Evolutionary conservation across 495 filamentous ascomycete species (phyloP).

Genomic region (Penicillium coffeae): DNA sequence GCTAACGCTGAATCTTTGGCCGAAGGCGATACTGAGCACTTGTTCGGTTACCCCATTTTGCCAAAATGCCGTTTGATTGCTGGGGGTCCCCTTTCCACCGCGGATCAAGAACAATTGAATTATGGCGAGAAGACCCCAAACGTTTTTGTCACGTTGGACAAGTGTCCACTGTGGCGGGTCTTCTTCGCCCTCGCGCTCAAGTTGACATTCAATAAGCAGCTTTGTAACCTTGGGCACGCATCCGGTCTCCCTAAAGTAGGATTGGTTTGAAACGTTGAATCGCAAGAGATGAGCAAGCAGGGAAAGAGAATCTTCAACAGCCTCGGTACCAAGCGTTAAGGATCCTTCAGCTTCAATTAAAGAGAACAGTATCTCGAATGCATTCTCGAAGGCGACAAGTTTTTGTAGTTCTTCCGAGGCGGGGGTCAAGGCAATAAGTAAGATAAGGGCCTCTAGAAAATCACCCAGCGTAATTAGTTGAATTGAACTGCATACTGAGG

Average conservation of each 20-base stretch:
- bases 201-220: constrained; percentile 62
- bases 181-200: constrained; percentile 52
- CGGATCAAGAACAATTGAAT: constrained; percentile 78
- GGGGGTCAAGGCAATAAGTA: constrained; percentile 66
- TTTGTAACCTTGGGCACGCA: constrained; percentile 70
- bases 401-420: constrained; percentile 84
- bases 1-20: constrained; percentile 63
- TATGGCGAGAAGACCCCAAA: constrained; percentile 84
- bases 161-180: constrained; percentile 68
- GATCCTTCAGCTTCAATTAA: constrained; percentile 81
- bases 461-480: constrained; percentile 10
- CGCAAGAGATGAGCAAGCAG: constrained; percentile 87
- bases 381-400: constrained; percentile 89
- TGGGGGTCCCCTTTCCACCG: constrained; percentile 72
- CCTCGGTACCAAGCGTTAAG: constrained; percentile 78
- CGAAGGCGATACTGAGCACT: constrained; percentile 80
- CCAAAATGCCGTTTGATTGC: constrained; percentile 84
- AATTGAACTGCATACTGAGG: not conserved
- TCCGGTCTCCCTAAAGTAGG: constrained; percentile 87
- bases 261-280: constrained; percentile 88
- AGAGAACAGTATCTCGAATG: constrained; percentile 79
- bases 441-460: constrained; percentile 56
- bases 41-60: constrained; percentile 76
- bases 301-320: constrained; percentile 92
- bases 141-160: constrained; percentile 80